Evolutionary conservation across 2,329 filamentous ascomycete genomes (phyloP).

Genomic region (Cladosporium phlei): DNA sequence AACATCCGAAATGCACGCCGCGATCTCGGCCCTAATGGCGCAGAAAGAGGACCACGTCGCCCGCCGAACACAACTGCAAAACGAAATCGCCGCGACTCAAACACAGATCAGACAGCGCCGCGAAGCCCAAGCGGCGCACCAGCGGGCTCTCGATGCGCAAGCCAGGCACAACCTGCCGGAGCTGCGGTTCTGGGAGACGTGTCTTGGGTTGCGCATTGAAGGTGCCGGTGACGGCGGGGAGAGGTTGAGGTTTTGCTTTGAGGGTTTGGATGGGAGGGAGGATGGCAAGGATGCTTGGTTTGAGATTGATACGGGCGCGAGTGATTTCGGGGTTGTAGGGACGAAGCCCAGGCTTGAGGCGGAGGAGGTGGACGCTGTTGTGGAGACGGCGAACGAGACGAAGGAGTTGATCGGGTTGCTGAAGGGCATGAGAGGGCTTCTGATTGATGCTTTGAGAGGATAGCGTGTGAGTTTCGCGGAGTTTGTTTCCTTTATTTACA

Average conservation of each 20-base stretch:
- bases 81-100: constrained; percentile 61
- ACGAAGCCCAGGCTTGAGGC: constrained; percentile 76
- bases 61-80: constrained; percentile 52
- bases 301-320: constrained; percentile 73
- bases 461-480: not conserved
- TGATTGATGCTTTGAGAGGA: constrained; percentile 53
- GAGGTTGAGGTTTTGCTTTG: constrained; percentile 85
- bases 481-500: not conserved
- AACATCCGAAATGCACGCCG: constrained; percentile 59
- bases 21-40: constrained; percentile 52
- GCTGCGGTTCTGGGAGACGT: constrained; percentile 91
- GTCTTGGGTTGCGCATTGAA: constrained; percentile 83
- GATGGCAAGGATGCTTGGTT: constrained; percentile 92
- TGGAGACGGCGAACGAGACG: constrained; percentile 76
- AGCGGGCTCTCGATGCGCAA: constrained; percentile 74
- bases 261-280: constrained; percentile 77
- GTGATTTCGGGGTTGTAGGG: constrained; percentile 80
- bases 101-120: constrained; percentile 63
- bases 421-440: constrained; percentile 78
- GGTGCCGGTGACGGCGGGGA: constrained; percentile 66
- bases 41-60: constrained; percentile 53
- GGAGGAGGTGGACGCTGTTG: constrained; percentile 69
- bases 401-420: constrained; percentile 67
- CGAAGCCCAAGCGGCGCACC: constrained; percentile 67
- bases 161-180: constrained; percentile 86